A percentile compares a stretch with the other conserved stretches of the same genome.
phyloP scores from a whole-genome alignment of 345 rosid genomes.

The Aquilaria malaccensis region DNA sequence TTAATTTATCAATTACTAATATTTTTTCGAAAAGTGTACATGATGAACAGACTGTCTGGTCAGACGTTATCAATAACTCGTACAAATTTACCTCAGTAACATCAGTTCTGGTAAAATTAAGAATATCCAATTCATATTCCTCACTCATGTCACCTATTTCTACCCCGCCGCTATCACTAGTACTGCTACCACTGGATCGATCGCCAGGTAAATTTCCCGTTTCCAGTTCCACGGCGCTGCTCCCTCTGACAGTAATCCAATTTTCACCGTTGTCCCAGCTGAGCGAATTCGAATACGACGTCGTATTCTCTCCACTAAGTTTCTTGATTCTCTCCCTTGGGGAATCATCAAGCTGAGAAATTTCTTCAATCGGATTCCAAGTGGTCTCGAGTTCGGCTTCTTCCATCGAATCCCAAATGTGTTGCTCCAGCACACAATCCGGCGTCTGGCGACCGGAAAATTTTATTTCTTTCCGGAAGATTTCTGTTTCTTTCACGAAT shows the following conservation, averaged over 20 bases:
- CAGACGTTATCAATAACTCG: too few relatives aligned
- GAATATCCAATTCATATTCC: constrained; percentile 3
- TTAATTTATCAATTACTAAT: too few relatives aligned
- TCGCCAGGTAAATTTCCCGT: not conserved
- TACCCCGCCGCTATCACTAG: not conserved
- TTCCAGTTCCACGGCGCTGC: constrained; percentile 6
- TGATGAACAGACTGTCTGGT: too few relatives aligned
- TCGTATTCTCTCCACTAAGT: constrained; percentile 14
- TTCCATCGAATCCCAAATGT: constrained; percentile 26
- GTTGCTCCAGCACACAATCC: constrained; percentile 28
- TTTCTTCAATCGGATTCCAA: constrained; percentile 3
- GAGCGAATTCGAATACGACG: not conserved
- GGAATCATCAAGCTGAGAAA: not conserved
- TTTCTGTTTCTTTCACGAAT: constrained; percentile 17
- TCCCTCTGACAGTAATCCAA: constrained; percentile 46
- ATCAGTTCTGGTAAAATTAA: not conserved
- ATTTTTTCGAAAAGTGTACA: too few relatives aligned
- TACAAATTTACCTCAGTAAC: not conserved
- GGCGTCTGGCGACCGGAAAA: constrained; percentile 23
- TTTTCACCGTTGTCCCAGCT: constrained; percentile 32
- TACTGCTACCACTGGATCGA: not conserved
- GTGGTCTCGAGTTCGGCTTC: constrained; percentile 4
- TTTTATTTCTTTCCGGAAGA: not conserved
- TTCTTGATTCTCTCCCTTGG: constrained; percentile 28
- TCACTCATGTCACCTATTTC: not conserved